phyloP scores from a whole-genome alignment of 2,329 filamentous ascomycete genomes.

The Cryoendolithus antarcticus region DNA sequence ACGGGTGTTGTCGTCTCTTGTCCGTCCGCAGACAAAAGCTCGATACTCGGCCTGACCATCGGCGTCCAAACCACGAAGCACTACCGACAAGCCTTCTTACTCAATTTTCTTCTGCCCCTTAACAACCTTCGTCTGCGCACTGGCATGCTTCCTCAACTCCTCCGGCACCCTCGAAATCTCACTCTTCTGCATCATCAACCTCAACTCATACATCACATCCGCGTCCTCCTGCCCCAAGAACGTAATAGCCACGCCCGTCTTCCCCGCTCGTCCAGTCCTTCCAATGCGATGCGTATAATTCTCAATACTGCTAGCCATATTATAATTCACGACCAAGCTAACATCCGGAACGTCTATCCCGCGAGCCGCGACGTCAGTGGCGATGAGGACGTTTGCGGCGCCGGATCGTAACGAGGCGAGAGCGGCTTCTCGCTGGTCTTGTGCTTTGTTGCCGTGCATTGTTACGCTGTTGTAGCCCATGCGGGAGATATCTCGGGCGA shows the following conservation, averaged over 20 bases:
- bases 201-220: constrained; percentile 81
- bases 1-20: too few relatives aligned
- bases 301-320: constrained; percentile 90
- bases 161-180: constrained; percentile 80
- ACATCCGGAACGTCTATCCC: constrained; percentile 98
- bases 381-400: constrained; percentile 75
- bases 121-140: constrained; percentile 62
- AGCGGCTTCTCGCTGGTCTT: constrained; percentile 93
- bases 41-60: too few relatives aligned
- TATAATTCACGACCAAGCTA: constrained; percentile 92
- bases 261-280: constrained; percentile 92
- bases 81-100: too few relatives aligned
- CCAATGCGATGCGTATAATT: constrained; percentile 94
- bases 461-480: constrained; percentile 88
- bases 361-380: constrained; percentile 87
- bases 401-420: constrained; percentile 73
- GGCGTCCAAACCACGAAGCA: too few relatives aligned
- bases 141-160: constrained; percentile 77
- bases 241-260: constrained; percentile 90
- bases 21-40: too few relatives aligned
- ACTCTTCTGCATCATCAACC: constrained; percentile 90
- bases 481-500: constrained; percentile 84
- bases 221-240: constrained; percentile 85
- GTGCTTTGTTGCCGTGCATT: constrained; percentile 88
- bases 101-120: constrained; percentile 20